Percentiles rank a stretch among this genome's conserved stretches.
Evolutionary conservation across 495 filamentous ascomycete genomes (phyloP).

Genomic region (Amphirosellinia nigrospora): DNA sequence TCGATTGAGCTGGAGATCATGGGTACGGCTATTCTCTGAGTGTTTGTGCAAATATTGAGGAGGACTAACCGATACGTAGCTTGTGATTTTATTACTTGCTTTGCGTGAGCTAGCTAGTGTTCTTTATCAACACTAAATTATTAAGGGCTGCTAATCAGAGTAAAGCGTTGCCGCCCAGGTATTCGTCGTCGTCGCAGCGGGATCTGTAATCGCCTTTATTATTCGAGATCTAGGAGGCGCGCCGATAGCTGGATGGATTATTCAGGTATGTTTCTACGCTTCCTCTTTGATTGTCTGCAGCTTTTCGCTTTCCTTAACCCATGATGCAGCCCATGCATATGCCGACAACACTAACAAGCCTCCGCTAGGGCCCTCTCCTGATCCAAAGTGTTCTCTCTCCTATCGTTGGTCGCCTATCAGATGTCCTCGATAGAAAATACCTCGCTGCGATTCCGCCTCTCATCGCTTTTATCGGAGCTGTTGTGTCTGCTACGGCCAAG

Average conservation of each 20-base stretch:
- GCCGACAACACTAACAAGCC: constrained; percentile 15
- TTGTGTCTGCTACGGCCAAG: constrained; percentile 59
- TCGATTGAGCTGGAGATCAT: constrained; percentile 46
- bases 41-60: background rate
- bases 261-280: constrained; percentile 46
- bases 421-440: constrained; percentile 60
- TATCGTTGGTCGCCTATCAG: constrained; percentile 59
- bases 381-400: constrained; percentile 62
- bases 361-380: constrained; percentile 53
- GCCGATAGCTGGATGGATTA: constrained; percentile 59
- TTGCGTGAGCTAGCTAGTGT: constrained; percentile 37
- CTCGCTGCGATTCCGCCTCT: constrained; percentile 56
- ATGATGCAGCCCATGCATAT: background rate
- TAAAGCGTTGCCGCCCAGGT: constrained; percentile 54
- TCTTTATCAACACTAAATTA: background rate
- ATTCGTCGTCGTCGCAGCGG: constrained; percentile 62
- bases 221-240: constrained; percentile 58
- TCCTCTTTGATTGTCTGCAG: background rate
- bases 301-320: background rate
- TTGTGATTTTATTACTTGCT: constrained; percentile 48
- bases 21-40: constrained; percentile 31
- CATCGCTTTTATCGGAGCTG: constrained; percentile 58
- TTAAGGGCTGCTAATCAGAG: background rate
- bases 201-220: constrained; percentile 62
- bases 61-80: constrained; percentile 26